Base-by-base conservation (phyloP, 2,329 filamentous ascomycete genomes). In the Phialocephala subalpina region DNA sequence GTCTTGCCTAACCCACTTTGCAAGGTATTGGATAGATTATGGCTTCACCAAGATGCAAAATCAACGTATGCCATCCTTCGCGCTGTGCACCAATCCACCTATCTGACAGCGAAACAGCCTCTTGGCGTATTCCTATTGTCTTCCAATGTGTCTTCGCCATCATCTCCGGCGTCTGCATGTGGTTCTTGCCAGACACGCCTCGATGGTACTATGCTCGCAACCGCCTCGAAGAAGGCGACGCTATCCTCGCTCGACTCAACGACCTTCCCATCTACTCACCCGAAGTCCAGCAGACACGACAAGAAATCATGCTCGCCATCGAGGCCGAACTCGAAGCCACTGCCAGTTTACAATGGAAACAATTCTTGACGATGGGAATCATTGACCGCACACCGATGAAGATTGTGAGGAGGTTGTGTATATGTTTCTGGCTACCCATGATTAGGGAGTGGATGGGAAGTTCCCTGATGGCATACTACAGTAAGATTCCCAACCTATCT, bases 401-500 rank as follows among this genome's bases (percentile, higher is more conserved):
- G 70, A 79, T 2, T 71, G 75, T 63, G 76, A 76, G 14, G 78
- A 77, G 78, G 8, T 72, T 80, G 12, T 72, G 78, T 6, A 79
- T 78, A 5, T 77, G 77, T 6, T 80, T 79, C 69, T 63, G 79
- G 62, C 76, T 80, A 42, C 68, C 74, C 14, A 66, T 67, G 2
- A 74, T 68, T 27, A 63, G 56, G 20, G 36, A 68, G 36, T 60
- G 59, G 66, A 65, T 68, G 66, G 59, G 66, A 52, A 65, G 22
- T 63, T 49, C 18, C 12, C 25, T 47, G 38, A 58, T 36, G 20
- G 58, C 52, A 6, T 55, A 49, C n/a, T 49, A 49, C 12, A 49
- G 45, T 49, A 49, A n/a, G 6, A 20, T 6, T 8, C 18, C 12
- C 7, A n/a, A n/a, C n/a, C n/a, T n/a, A n/a, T n/a, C n/a, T n/a